Base-by-base conservation (phyloP, 129 eudicot species). In the Tagetes patula region DNA sequence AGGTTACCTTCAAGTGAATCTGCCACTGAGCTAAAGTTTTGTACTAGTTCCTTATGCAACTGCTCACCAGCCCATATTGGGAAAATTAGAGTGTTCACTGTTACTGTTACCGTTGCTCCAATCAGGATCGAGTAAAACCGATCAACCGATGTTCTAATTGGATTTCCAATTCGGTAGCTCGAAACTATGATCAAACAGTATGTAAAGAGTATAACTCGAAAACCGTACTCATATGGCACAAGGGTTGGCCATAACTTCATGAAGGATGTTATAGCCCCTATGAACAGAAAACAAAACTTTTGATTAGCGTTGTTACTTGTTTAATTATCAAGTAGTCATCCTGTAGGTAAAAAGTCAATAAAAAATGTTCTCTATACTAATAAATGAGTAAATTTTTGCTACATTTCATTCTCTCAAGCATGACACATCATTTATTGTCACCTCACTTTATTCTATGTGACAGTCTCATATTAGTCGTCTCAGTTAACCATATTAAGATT, bases 51-150 rank as follows among this genome's bases (percentile, higher is more conserved):
- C 37, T 82, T 83, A 74, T 86, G 96, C 70, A 91, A 70, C 64
- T 84, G 88, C 76, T 91, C 95, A 55, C 89, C 97, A 65, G 92
- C 92, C 92, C 92, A 91, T 78, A 91, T 86, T 31, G 97, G 97
- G 56, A 84, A 81, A 62, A 88, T 65, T 0, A 84, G 72, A 32
- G 82, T 76, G 63, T 90, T 90, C 45, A 87, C 89, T 36, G 75
- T 46, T 6, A 85, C 79, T 32, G 95, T 84, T 20, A 85, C 86
- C 6, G 85, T 65, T 46, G 78, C 95, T 75, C 95, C 97, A 72
- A 87, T 88, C n/a, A 81, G 84, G 6, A 91, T 88, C 0, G 91
- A 82, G 77, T 85, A 91, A 8, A 91, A 87, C 30, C 91, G 72
- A 39, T 84, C 91, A 71, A 88, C 82, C 54, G n/a, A n/a, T n/a